Evolutionary conservation across 495 filamentous ascomycete genomes (phyloP), one percentile per base, ranked within the genome.

Genomic region (Talaromyces trachyspermus): DNA sequence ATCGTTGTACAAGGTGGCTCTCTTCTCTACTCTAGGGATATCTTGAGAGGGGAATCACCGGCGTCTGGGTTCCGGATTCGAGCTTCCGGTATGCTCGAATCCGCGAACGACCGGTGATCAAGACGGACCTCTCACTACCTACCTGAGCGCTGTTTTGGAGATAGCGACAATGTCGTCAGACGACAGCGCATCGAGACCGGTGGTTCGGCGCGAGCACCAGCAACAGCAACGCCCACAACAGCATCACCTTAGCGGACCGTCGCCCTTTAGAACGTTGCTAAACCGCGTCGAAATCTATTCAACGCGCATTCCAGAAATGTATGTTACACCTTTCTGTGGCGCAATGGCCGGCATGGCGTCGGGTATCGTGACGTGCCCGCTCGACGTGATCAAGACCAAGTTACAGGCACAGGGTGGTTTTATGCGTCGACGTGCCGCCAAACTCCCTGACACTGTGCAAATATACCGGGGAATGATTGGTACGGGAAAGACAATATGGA

Each of bases 351-450:
- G 92, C 45, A 84, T 95, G 51, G 86, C 85, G 4, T 95, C 89
- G 4, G 92, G 92, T 6, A 78, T 97, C 32, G 88, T 96, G 52
- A 97, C 92, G 35, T 99, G 92, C 60, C 92, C 92, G 15, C 79
- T 99, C 45, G 92, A 99, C 74, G 92, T 99, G 43, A 97, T 99
- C 59, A 99, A 99, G 70, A 99, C 92, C 37, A 96, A 95, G 62
- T 66, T 99, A 43, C 92, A 99, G 63, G 94, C 91, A 25, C 94
- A 97, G 61, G 90, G 90, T 48, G 86, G 86, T 4, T 83, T 90
- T 75, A 64, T 64, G 26, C 58, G 66, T 27, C 65, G 70, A 61
- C 66, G 54, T 48, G 65, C 57, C 55, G 69, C 70, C 54, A 20
- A 42, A 4, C 62, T 57, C 54, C 66, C 61, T 51, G 71, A 56